A percentile compares a stretch with the other conserved stretches of the same genome.
phyloP scores from a whole-genome alignment of 306 rosid genomes.

The Acacia acuminata region DNA sequence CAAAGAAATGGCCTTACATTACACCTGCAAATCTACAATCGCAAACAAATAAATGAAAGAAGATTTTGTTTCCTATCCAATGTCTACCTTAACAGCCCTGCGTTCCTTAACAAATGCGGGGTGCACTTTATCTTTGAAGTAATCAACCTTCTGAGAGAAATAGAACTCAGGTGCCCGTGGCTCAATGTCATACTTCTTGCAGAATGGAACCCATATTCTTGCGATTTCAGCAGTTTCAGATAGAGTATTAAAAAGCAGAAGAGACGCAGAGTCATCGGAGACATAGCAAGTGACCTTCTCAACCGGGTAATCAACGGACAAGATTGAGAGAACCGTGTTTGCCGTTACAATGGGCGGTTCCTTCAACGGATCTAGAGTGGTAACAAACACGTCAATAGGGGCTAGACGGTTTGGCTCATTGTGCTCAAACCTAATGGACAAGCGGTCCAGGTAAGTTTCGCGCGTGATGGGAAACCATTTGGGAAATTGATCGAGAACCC shows the following conservation, averaged over 20 bases:
- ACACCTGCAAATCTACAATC: not conserved
- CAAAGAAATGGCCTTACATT: not conserved
- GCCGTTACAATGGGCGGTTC: conserved; percentile 93
- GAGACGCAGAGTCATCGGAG: conserved; percentile 94
- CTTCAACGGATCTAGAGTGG: conserved; percentile 84
- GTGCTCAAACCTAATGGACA: conserved; percentile 73
- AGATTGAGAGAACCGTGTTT: conserved; percentile 80
- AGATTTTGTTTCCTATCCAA: not conserved
- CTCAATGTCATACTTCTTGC: conserved; percentile 71
- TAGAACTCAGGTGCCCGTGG: conserved; percentile 93
- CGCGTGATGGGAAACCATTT: conserved; percentile 91
- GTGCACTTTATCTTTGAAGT: conserved; percentile 87
- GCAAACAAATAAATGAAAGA: not conserved
- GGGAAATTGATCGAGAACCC: conserved; percentile 91
- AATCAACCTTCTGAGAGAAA: conserved; percentile 85
- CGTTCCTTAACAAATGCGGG: conserved; percentile 88
- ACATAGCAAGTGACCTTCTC: conserved; percentile 82
- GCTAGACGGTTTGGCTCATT: conserved; percentile 63
- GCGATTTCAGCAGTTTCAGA: conserved; percentile 89
- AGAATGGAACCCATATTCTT: conserved; percentile 91
- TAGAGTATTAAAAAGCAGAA: conserved; percentile 74
- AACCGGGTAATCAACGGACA: conserved; percentile 87
- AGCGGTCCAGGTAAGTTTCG: conserved; percentile 80
- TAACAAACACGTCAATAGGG: conserved; percentile 75
- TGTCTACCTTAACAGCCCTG: conserved; percentile 86